Evolutionary conservation across 176 grass and related monocot genomes (phyloP).

Genomic region (Stipa capillata): DNA sequence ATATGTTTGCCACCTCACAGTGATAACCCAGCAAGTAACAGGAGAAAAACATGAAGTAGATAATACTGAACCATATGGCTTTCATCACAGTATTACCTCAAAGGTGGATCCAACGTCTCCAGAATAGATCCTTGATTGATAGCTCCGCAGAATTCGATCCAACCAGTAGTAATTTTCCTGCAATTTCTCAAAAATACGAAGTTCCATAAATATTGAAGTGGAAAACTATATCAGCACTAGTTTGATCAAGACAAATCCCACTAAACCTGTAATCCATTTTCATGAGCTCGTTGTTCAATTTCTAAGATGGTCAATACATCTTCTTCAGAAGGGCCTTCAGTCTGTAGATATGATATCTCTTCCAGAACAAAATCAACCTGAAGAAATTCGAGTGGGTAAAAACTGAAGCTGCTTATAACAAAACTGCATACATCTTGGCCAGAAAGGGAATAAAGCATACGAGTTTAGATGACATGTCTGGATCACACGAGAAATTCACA

Average conservation of each 20-base stretch:
- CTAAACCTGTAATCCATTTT: conserved; percentile 94
- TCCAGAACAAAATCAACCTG: conserved; percentile 92
- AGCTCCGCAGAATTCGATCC: conserved; percentile 87
- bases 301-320: conserved; percentile 82
- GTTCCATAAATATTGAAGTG: not conserved
- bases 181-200: conserved; percentile 18
- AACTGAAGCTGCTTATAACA: not conserved
- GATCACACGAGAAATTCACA: conserved; percentile 94
- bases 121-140: conserved; percentile 92
- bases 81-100: conserved; percentile 41
- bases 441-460: conserved; percentile 34
- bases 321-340: conserved; percentile 74
- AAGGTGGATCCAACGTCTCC: conserved; percentile 80
- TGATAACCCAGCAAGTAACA: not conserved
- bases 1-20: not conserved
- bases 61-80: not conserved
- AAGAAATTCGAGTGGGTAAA: conserved; percentile 22
- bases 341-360: conserved; percentile 84
- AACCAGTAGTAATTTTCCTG: conserved; percentile 99
- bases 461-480: conserved; percentile 83
- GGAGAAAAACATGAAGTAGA: not conserved
- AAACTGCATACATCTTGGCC: not conserved
- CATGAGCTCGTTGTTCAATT: conserved; percentile 98
- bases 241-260: conserved; percentile 3
- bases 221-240: conserved; percentile 2